Evolutionary conservation across 2,329 filamentous ascomycete genomes (phyloP).

Genomic region (Xylaria hypoxylon): DNA sequence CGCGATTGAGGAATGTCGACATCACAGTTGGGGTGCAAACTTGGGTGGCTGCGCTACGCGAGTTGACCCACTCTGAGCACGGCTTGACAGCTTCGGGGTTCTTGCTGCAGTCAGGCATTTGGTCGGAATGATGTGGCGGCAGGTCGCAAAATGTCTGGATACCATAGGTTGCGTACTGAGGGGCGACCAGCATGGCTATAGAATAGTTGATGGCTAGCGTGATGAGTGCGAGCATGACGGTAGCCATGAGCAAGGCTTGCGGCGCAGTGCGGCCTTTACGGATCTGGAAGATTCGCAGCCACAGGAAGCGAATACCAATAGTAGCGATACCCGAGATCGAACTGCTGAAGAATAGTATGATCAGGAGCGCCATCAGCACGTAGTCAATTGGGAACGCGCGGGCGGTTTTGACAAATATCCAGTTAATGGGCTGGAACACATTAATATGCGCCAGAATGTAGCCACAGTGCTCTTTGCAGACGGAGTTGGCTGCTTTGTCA

Average conservation of each 20-base stretch:
- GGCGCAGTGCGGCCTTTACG: slow-evolving; percentile 89
- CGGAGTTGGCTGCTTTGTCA: slow-evolving; percentile 95
- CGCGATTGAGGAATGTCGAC: slow-evolving; percentile 91
- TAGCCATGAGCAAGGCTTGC: slow-evolving; percentile 90
- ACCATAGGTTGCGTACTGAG: slow-evolving; percentile 93
- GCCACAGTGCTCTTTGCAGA: slow-evolving; percentile 90
- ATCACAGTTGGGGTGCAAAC: slow-evolving; percentile 93
- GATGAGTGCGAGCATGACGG: slow-evolving; percentile 89
- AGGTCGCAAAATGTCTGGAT: slow-evolving; percentile 94
- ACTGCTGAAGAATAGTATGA: slow-evolving; percentile 88
- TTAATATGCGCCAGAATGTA: slow-evolving; percentile 90
- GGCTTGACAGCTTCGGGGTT: slow-evolving; percentile 78
- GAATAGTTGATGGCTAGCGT: slow-evolving; percentile 93
- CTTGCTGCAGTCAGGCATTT: slow-evolving; percentile 79
- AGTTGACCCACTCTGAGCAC: slow-evolving; percentile 81
- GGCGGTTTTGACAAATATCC: slow-evolving; percentile 83
- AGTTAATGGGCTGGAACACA: slow-evolving; percentile 96
- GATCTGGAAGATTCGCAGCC: slow-evolving; percentile 93
- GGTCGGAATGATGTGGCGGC: slow-evolving; percentile 69
- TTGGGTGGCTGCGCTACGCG: slow-evolving; percentile 72
- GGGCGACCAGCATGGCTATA: slow-evolving; percentile 91
- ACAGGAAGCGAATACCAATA: slow-evolving; percentile 94
- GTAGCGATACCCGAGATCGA: slow-evolving; percentile 87
- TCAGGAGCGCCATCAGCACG: slow-evolving; percentile 83
- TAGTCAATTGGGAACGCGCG: slow-evolving; percentile 93